A percentile compares a stretch with the other conserved stretches of the same genome.
phyloP scores from a whole-genome alignment of 1,284 basidiomycete species.

The Sanghuangporus sanghuang region DNA sequence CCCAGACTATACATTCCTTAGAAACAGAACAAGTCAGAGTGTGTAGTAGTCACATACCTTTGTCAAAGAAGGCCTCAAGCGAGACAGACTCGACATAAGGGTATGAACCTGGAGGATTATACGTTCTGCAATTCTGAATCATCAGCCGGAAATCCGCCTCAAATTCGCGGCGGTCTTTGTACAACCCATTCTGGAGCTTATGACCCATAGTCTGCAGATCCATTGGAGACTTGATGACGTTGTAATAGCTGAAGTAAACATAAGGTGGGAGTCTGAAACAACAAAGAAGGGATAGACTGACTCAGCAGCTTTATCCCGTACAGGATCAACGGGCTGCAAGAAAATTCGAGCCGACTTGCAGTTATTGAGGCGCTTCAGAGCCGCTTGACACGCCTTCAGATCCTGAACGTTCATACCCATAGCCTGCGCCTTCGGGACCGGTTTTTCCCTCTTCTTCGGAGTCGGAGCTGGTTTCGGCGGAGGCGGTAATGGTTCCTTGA shows the following conservation, averaged over 20 bases:
- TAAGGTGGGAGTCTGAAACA: conserved; percentile 11
- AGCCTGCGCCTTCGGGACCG: conserved; percentile 68
- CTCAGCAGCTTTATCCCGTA: conserved; percentile 82
- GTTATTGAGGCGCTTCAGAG: conserved; percentile 75
- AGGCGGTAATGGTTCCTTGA: conserved; percentile 14
- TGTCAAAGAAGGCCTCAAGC: conserved; percentile 82
- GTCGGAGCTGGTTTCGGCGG: conserved; percentile 2
- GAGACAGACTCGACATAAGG: conserved; percentile 75
- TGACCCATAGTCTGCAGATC: conserved; percentile 87
- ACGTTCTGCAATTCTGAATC: conserved; percentile 83
- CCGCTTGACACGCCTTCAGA: conserved; percentile 73
- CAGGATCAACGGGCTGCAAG: conserved; percentile 85
- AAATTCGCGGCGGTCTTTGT: conserved; percentile 81
- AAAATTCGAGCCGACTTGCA: conserved; percentile 74
- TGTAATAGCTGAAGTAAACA: conserved; percentile 66
- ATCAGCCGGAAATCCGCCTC: conserved; percentile 87
- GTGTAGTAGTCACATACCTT: conserved; percentile 51
- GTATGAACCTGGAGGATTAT: conserved; percentile 72
- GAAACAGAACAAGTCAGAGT: conserved; percentile 3
- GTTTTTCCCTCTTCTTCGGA: conserved; percentile 39
- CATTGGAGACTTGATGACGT: conserved; percentile 91
- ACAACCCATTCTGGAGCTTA: conserved; percentile 86
- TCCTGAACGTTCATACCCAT: conserved; percentile 82
- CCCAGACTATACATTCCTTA: conserved; percentile 36
- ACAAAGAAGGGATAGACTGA: conserved; percentile 31